phyloP scores from a whole-genome alignment of 768 basidiomycete species.

The Collybia nuda region DNA sequence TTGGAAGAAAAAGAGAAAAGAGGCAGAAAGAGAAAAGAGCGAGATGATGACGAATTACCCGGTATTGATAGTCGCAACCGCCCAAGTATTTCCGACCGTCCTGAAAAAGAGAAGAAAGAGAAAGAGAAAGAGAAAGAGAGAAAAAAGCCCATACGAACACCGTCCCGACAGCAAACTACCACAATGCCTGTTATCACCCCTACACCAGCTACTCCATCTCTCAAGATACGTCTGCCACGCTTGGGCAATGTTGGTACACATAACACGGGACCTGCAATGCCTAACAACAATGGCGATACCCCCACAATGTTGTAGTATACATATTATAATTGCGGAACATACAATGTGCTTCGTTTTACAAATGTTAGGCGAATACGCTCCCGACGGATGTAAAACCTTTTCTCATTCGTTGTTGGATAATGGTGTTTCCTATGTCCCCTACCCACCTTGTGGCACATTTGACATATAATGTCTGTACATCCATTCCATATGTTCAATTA shows the following conservation, averaged over 20 bases:
- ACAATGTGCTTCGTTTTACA: background rate
- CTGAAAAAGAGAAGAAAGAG: conserved; percentile 22
- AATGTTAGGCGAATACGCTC: background rate
- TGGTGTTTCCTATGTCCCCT: conserved; percentile 1
- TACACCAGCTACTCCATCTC: conserved; percentile 40
- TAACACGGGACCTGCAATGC: conserved; percentile 15
- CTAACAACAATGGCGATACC: conserved; percentile 23
- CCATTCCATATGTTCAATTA: background rate
- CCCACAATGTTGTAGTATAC: conserved; percentile 20
- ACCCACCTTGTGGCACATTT: conserved; percentile 8
- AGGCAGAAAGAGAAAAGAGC: conserved; percentile 41
- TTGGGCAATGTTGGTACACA: conserved; percentile 30
- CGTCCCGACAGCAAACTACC: conserved; percentile 21
- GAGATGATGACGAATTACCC: conserved; percentile 33
- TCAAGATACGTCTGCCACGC: conserved; percentile 57
- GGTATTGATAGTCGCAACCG: conserved; percentile 11
- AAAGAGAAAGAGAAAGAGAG: conserved; percentile 21
- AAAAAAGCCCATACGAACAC: conserved; percentile 29
- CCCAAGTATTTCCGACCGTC: conserved; percentile 12
- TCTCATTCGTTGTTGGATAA: background rate
- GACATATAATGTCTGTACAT: conserved; percentile 5
- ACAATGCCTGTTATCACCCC: conserved; percentile 13
- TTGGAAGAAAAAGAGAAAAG: conserved; percentile 33
- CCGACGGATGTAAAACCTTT: background rate
- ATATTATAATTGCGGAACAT: background rate